A percentile compares a stretch with the other conserved stretches of the same genome.
Evolutionary conservation across 345 rosid genomes (phyloP).

Genomic region (Syzygium jambos): DNA sequence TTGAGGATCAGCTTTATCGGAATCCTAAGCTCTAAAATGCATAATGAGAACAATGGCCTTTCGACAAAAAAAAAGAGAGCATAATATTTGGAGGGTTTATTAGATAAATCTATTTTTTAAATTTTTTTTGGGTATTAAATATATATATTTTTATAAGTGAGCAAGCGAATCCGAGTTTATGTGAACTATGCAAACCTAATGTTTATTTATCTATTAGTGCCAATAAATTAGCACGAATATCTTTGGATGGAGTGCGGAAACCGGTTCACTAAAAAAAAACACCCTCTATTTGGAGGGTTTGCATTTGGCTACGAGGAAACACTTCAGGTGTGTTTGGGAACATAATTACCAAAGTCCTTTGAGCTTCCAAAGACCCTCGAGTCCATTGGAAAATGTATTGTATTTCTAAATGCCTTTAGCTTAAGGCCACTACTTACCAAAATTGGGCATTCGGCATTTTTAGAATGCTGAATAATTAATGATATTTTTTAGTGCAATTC

Average conservation of each 20-base stretch:
- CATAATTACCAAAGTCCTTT: not conserved
- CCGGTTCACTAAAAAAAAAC: not conserved
- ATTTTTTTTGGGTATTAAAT: not conserved
- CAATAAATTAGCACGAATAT: not conserved
- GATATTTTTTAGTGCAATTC: too few species aligned
- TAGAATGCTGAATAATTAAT: rapidly evolving
- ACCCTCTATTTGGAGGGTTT: not conserved
- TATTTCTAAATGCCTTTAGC: not conserved
- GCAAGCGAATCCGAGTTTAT: not conserved
- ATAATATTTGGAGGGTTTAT: not conserved
- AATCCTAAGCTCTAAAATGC: not conserved
- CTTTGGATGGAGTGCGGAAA: not conserved
- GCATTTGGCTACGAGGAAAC: not conserved
- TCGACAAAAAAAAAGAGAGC: not conserved
- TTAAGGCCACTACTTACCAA: not conserved
- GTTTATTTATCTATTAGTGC: not conserved
- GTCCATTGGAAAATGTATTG: not conserved
- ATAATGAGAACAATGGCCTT: not conserved
- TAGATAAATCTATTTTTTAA: not conserved
- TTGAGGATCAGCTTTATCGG: not conserved
- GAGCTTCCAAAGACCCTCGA: not conserved
- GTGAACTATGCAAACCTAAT: not conserved
- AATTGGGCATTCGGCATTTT: not conserved
- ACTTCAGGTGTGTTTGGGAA: not conserved
- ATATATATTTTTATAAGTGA: not conserved